Evolutionary conservation across 257 asterid genomes (phyloP), one percentile per base, ranked within the genome.

Genomic region (Galeopsis tetrahit): DNA sequence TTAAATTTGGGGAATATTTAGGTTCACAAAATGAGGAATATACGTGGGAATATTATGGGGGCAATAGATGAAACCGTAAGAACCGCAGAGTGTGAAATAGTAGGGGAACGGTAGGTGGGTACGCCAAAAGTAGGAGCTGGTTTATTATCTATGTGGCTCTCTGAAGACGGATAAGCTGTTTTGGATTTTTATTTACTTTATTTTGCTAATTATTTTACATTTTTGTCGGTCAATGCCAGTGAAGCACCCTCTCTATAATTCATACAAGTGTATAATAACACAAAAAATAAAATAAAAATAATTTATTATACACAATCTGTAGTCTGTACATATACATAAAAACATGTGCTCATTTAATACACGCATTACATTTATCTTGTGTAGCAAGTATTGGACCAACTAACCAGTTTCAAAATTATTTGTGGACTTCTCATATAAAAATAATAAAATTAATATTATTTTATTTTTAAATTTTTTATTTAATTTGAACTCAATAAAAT

Each of bases 81-180:
- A 63, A 78, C 70, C 43, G 77, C 74, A 66, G 61, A 11, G 77
- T 5, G 31, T 0, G 28, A 3, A 52, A 40, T 13, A 17, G 57
- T 34, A 72, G 78, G 42, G 56, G 62, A 71, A 11, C 15, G 52
- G 79, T 68, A 2, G 75, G 66, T 71, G 70, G 72, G 35, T 69
- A n/a, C 33, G 35, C 53, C 6, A 46, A 46, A 46, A n/a, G 56
- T 49, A 49, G 28, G 56, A 5, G 14, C 56, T n/a, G 9, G 28
- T n/a, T n/a, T 14, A 49, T 21, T 21, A 49, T 49, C 8, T 49
- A 4, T 49, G 56, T 77, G 82, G 69, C 76, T 35, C 7, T 72
- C 58, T 53, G 63, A 44, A 55, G 68, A 61, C 66, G 69, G 73
- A 5, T 68, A 72, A 77, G 71, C 67, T 77, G 66, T 14, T 49